Conservation (phyloP, 2,329 filamentous ascomycete species). For the Sphaceloma murrayae region DNA sequence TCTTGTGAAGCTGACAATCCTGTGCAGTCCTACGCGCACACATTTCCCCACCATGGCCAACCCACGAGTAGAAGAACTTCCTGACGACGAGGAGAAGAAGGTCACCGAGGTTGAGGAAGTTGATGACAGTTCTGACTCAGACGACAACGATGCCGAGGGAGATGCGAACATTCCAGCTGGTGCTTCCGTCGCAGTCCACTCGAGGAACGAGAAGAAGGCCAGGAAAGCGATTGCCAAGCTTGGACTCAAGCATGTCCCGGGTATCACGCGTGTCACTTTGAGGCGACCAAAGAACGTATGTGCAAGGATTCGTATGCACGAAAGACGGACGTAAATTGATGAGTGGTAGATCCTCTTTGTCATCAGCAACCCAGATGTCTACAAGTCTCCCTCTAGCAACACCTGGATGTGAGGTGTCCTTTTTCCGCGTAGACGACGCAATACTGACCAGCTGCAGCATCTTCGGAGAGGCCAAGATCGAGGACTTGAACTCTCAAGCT, state of each 20-base stretch:
- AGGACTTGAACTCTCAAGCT: conserved; percentile 97
- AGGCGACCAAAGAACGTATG: conserved; percentile 98
- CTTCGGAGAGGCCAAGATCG: conserved; percentile 99
- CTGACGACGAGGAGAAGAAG: conserved; percentile 76
- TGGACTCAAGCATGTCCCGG: conserved; percentile 88
- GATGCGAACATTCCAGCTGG: conserved; percentile 67
- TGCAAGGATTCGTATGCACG: conserved; percentile 25
- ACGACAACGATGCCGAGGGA: conserved; percentile 59
- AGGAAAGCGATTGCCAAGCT: conserved; percentile 99
- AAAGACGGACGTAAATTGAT: conserved; percentile 14
- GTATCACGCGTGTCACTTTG: conserved; percentile 96
- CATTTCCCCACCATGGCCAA: conserved; percentile 68
- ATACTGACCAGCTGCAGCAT: conserved; percentile 51
- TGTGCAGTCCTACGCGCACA: too few relatives aligned
- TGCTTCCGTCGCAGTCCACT: conserved; percentile 84
- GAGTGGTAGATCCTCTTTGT: conserved; percentile 82
- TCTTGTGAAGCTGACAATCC: too few relatives aligned
- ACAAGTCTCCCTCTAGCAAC: conserved; percentile 98
- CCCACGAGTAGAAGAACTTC: conserved; percentile 94
- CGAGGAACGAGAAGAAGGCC: conserved; percentile 99
- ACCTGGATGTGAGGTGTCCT: conserved; percentile 81
- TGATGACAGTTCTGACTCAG: conserved; percentile 62
- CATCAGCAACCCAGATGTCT: conserved; percentile 98
- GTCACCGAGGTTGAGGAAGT: conserved; percentile 65
- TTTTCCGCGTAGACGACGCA: conserved; percentile 16